Evolutionary conservation across 257 asterid genomes (phyloP).

Genomic region (Lantana camara): DNA sequence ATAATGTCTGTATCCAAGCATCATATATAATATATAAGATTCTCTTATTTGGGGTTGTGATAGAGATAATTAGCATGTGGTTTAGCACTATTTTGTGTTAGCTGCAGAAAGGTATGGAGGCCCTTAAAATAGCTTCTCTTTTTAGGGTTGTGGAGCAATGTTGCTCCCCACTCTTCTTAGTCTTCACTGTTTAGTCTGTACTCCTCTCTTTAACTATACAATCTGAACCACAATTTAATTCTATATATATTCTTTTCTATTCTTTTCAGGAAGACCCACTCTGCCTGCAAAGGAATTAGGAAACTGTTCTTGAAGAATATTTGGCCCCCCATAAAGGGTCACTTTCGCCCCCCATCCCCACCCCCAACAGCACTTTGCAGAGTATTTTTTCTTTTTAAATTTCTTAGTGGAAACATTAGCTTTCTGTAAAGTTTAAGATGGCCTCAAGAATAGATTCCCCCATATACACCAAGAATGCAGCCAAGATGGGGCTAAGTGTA

Average conservation of each 20-base stretch:
- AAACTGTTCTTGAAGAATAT: slow-evolving; percentile 41
- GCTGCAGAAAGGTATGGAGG: slow-evolving; percentile 38
- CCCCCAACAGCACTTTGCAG: slow-evolving; percentile 25
- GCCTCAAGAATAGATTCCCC: slow-evolving; percentile 41
- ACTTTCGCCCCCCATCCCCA: slow-evolving; percentile 35
- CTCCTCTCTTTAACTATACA: background rate
- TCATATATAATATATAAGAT: background rate
- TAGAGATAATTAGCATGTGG: slow-evolving; percentile 32
- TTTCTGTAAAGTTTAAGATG: slow-evolving; percentile 48
- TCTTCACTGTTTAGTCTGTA: no score
- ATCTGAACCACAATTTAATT: no score
- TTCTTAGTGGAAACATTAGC: slow-evolving; percentile 45
- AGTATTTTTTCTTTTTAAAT: slow-evolving; percentile 13
- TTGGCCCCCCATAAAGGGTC: slow-evolving; percentile 40
- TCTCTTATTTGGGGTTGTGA: slow-evolving; percentile 3
- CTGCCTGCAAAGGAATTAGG: slow-evolving; percentile 36
- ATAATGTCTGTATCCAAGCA: no score
- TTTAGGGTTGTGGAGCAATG: slow-evolving; percentile 32
- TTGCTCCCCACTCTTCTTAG: slow-evolving; percentile 24
- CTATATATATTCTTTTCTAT: slow-evolving; percentile 11
- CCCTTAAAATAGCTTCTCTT: slow-evolving; percentile 24
- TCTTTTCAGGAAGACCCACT: slow-evolving; percentile 38
- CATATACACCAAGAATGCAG: slow-evolving; percentile 11
- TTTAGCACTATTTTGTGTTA: slow-evolving; percentile 39
- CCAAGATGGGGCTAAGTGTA: no score